phyloP scores from a whole-genome alignment of 352 stramenopile genomes.

The Globisporangium middletonii region DNA sequence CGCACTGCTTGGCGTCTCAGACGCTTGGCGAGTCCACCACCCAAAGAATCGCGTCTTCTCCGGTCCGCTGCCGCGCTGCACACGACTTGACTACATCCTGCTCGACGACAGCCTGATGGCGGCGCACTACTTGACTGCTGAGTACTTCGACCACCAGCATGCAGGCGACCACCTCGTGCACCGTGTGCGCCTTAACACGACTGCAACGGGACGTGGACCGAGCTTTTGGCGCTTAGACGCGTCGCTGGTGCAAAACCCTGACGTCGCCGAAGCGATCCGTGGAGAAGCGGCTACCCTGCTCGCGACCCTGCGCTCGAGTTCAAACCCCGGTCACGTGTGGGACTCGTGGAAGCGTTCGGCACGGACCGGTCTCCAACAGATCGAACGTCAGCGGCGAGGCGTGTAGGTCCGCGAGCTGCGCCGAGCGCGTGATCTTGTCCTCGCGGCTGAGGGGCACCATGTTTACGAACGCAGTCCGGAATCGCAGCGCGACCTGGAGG shows the following conservation, averaged over 20 bases:
- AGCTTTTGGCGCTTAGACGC: constrained; percentile 2
- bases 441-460: not conserved
- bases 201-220: not conserved
- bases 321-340: constrained; percentile 9
- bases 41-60: constrained; percentile 2
- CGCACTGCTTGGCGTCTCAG: constrained; percentile 9
- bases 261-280: constrained; percentile 1
- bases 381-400: constrained; percentile 1
- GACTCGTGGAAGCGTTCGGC: constrained; percentile 11
- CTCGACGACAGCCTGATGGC: not conserved
- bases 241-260: constrained; percentile 4
- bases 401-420: not conserved
- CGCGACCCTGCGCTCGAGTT: not conserved
- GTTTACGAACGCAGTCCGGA: not conserved
- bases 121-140: not conserved
- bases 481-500: not conserved
- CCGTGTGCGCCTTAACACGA: constrained; percentile 1
- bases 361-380: not conserved
- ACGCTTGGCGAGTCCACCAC: constrained; percentile 15
- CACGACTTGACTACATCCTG: constrained; percentile 19
- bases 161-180: constrained; percentile 7
- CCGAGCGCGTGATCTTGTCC: not conserved
- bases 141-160: constrained; percentile 6
- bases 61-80: constrained; percentile 1
- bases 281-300: not conserved